Evolutionary conservation across 192 early-diverging fungal species (phyloP), one percentile per base, ranked within the genome.

Genomic region (Dimargaris cristalligena): DNA sequence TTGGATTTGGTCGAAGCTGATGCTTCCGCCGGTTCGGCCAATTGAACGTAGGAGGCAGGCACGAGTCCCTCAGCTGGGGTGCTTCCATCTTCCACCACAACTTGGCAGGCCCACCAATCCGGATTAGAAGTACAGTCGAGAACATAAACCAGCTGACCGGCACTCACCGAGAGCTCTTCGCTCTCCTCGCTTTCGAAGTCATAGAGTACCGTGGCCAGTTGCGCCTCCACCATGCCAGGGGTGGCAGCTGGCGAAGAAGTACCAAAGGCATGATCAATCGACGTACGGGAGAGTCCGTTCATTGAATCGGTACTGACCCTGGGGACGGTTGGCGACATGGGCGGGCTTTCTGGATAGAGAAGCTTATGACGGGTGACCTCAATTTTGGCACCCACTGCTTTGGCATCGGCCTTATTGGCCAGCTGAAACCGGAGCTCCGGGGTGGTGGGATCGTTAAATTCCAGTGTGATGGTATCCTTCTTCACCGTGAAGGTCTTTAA

Each of bases 101-200:
- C 64, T 46, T 86, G 80, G 18, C 86, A 82, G 35, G 70, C 72
- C 88, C 88, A 91, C 95, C 95, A 99, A 45, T 94, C 92, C 4
- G 81, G 72, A 33, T 78, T 79, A 52, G 87, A 84, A 11, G 81
- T 81, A 60, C 80, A 76, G 71, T 97, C 92, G 6, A 91, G 65
- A 20, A 97, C 82, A 61, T 89, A 65, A 38, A 99, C 68, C 30
- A 85, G 76, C 52, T 93, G 90, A 58, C 87, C 83, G 62, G 91
- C 91, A 0, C 65, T 60, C 18, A 99, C 89, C 8, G 74, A 69
- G n/a, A 99, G 67, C 72, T 99, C 94, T 59, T 92, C 94, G 3
- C 80, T 79, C 48, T 85, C 84, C 31, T 82, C 74, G 16, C 88
- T 83, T 22, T 82, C 67, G 71, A 96, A 99, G 52, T 85, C 82